Conservation (phyloP, 208 protist species). For the Trypanosoma congolense region DNA sequence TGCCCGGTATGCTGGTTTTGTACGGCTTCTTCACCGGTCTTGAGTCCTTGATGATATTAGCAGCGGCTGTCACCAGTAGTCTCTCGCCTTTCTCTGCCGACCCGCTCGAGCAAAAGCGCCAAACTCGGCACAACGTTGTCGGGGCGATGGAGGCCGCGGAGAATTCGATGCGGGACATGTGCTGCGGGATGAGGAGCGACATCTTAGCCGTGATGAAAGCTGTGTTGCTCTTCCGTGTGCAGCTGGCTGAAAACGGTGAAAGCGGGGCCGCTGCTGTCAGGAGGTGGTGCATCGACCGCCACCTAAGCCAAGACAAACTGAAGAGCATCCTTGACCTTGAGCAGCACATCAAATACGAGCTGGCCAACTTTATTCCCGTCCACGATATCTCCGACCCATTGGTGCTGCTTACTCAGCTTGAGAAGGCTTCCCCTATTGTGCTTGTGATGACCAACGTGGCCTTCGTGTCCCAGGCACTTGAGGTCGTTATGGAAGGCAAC, state of each 20-base stretch:
- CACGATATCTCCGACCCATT: slow-evolving; percentile 25
- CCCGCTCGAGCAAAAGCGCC: slow-evolving; percentile 14
- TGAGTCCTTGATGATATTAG: slow-evolving; percentile 54
- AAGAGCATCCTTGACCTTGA: slow-evolving; percentile 31
- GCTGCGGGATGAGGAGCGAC: slow-evolving; percentile 23
- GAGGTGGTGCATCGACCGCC: slow-evolving; percentile 24
- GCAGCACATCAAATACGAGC: slow-evolving; percentile 39
- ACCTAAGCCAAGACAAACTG: slow-evolving; percentile 29
- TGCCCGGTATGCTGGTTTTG: slow-evolving; percentile 32
- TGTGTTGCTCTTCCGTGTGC: slow-evolving; percentile 23
- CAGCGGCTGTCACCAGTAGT: slow-evolving; percentile 47
- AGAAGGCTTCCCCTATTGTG: slow-evolving; percentile 28
- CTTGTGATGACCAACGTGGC: slow-evolving; percentile 32
- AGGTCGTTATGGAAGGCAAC: slow-evolving; percentile 69
- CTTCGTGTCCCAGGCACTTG: slow-evolving; percentile 39
- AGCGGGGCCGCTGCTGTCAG: slow-evolving; percentile 4
- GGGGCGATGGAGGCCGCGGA: slow-evolving; percentile 78
- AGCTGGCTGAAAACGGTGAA: slow-evolving; percentile 13
- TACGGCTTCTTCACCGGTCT: slow-evolving; percentile 35
- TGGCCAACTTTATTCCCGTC: slow-evolving; percentile 33
- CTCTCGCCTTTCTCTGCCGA: slow-evolving; percentile 31
- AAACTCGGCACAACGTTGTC: slow-evolving; percentile 24
- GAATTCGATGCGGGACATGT: slow-evolving; percentile 63
- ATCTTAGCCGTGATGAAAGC: slow-evolving; percentile 27
- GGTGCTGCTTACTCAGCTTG: slow-evolving; percentile 26